Base-by-base conservation (phyloP, 164 flowering plant genomes). In the Berberis vulgaris region DNA sequence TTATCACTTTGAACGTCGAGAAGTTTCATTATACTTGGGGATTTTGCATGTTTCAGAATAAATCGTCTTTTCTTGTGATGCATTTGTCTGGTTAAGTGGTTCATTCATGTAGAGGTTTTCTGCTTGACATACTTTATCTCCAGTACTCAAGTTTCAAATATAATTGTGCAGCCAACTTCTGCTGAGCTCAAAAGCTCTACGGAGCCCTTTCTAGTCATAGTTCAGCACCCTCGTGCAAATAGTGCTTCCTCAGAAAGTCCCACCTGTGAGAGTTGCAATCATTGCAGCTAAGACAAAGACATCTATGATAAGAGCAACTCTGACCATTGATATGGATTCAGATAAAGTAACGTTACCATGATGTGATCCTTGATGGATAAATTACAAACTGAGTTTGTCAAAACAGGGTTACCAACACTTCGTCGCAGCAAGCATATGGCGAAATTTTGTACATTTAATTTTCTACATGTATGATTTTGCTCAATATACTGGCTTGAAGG, bases 121-220 rank as follows among this genome's bases (percentile, higher is more conserved):
- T 26, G 26, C 26, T 26, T 26, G 26, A 26, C 26, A 26, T 26
- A 26, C 26, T 26, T 41, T 41, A 40, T 3, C 53, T 55, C 43
- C 8, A 49, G 8, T 7, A 44, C 64, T 69, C 46, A 59, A 64
- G 53, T 44, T 45, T 40, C 12, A 26, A 38, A 45, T 50, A 4
- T 39, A 8, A 61, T 54, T 44, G 3, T 81, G 86, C 73, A 89
- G 96, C 88, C 91, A 66, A 81, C 89, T 57, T 61, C 61, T 26
- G 42, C 65, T 5, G 56, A 67, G 45, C 59, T 8, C 7, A 65
- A 43, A 45, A 57, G 43, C 26, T 45, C 61, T 13, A 13, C 65
- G 2, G 49, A 67, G 47, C 63, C 65, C 42, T 59, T 70, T 8
- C 43, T 76, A 46, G 56, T 72, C n/a, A 64, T 73, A 54, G 74